Evolutionary conservation across 352 stramenopile genomes (phyloP), one percentile per base, ranked within the genome.

Genomic region (Saprolegnia diclina): DNA sequence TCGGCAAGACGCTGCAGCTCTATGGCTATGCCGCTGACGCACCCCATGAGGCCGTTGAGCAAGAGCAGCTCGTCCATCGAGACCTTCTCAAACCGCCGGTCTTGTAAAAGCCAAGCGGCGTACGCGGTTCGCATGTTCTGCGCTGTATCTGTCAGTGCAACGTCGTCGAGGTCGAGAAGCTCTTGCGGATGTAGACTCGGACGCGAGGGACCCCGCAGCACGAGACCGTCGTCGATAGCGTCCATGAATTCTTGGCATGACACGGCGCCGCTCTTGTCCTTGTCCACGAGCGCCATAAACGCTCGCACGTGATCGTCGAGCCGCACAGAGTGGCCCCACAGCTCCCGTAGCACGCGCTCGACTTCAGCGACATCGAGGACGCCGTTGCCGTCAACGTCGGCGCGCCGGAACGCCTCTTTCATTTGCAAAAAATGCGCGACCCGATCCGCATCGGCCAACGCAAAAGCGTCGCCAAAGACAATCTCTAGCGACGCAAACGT

Each of bases 371-470:
- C 81, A 37, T 93, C 81, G 38, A 92, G 88, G 56, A 92, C 83
- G 5, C 85, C 85, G 44, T 83, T 92, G 70, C 85, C 89, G 45
- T 93, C 85, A 59, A 81, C 86, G 66, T 93, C 85, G 0, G 83
- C 85, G 0, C 87, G 65, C 14, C 85, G 80, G 69, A 93, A 93
- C 0, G 85, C 85, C 56, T 93, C 83, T 61, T 93, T 93, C 78
- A 93, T 93, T 68, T 93, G 85, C 83, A 93, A 88, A 71, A 92
- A 93, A 55, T 92, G 73, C 14, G 85, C 85, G 0, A 83, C 91
- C 50, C 91, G 81, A 24, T 93, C 85, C 21, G 82, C 78, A 35
- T 93, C 81, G 0, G 85, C 81, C 67, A 90, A 93, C 53, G 83
- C 61, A 57, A 93, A 93, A 1, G 75, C 76, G 9, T 91, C 82